phyloP scores from a whole-genome alignment of 495 filamentous ascomycete species.

The Annulohypoxylon nitens region DNA sequence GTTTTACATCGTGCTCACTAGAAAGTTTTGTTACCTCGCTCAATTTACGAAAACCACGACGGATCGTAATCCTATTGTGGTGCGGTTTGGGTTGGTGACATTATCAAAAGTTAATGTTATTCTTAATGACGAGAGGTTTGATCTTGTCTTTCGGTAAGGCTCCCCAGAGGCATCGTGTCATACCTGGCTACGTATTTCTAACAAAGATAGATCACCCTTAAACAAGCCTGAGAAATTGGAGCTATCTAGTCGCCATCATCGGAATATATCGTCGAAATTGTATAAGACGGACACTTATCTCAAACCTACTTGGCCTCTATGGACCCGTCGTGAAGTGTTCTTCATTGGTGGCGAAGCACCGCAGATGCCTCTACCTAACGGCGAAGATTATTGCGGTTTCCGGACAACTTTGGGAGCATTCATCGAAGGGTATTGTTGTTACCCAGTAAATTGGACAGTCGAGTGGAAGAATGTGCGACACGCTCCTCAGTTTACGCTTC shows the following conservation, averaged over 20 bases:
- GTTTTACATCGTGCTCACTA: constrained; percentile 88
- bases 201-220: constrained; percentile 70
- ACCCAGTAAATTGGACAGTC: constrained; percentile 82
- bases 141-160: constrained; percentile 82
- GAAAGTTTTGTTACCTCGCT: constrained; percentile 84
- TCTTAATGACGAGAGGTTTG: constrained; percentile 84
- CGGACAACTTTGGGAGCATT: constrained; percentile 89
- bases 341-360: constrained; percentile 72
- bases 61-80: constrained; percentile 33
- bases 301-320: constrained; percentile 85
- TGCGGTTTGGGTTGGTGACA: constrained; percentile 74
- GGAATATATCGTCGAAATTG: constrained; percentile 80
- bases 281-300: constrained; percentile 80
- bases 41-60: constrained; percentile 71
- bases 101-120: constrained; percentile 73
- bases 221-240: constrained; percentile 72
- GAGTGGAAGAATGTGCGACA: constrained; percentile 79
- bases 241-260: constrained; percentile 82
- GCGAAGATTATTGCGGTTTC: constrained; percentile 84
- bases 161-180: background rate
- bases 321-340: constrained; percentile 72
- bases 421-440: constrained; percentile 79
- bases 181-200: constrained; percentile 32
- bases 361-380: constrained; percentile 63
- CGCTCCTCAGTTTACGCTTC: constrained; percentile 85